Conservation (phyloP, 768 basidiomycete genomes). For the Coprinellus micaceus region DNA sequence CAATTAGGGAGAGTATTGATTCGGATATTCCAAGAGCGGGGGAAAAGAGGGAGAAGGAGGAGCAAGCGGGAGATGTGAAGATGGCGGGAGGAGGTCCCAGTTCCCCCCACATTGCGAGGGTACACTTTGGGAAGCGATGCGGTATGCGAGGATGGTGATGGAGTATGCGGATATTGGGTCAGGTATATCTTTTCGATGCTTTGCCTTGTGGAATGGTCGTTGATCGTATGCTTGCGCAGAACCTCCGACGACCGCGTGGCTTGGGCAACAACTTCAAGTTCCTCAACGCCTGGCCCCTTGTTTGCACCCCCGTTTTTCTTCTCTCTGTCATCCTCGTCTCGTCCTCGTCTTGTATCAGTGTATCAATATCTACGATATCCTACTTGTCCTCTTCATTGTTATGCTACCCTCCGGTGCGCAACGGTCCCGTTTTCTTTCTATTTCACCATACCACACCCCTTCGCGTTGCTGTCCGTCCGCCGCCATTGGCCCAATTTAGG, state of each 20-base stretch:
- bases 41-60: constrained; percentile 79
- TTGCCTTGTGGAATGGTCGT: not conserved
- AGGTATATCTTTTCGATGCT: constrained; percentile 45
- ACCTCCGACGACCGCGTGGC: constrained; percentile 84
- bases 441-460: too few relatives aligned
- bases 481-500: too few relatives aligned
- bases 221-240: constrained; percentile 38
- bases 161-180: constrained; percentile 93
- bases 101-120: constrained; percentile 85
- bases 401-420: too few relatives aligned
- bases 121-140: constrained; percentile 99
- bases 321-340: too few relatives aligned
- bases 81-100: constrained; percentile 68
- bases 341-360: too few relatives aligned
- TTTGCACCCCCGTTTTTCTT: too few relatives aligned
- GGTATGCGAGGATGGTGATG: constrained; percentile 93
- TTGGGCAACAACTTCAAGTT: constrained; percentile 98
- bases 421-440: too few relatives aligned
- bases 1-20: constrained; percentile 94
- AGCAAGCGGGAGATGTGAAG: constrained; percentile 70
- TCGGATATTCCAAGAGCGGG: constrained; percentile 77
- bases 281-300: constrained; percentile 90
- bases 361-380: too few relatives aligned
- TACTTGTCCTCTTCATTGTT: too few relatives aligned
- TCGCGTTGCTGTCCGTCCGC: too few relatives aligned